These are phyloP conservation scores for Hanseniaspora taiwanica DNA, from an alignment of 805 yeast species.

Conservation along the genomic window DNA sequence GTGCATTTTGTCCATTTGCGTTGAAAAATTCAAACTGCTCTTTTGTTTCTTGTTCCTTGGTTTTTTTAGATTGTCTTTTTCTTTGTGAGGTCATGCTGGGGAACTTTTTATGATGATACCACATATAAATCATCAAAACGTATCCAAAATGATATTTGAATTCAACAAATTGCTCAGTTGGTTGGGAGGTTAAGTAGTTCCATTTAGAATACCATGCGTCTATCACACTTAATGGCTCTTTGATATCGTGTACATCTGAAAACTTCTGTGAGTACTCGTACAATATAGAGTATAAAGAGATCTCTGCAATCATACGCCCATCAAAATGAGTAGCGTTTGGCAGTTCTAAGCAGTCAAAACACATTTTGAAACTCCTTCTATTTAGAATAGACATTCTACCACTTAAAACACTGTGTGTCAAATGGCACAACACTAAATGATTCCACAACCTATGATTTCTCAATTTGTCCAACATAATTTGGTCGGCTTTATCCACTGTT, in stretches of 20 bases:
- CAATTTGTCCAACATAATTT: slow-evolving; percentile 36
- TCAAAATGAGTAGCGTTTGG: slow-evolving; percentile 63
- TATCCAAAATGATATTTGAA: slow-evolving; percentile 53
- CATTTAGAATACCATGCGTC: slow-evolving; percentile 50
- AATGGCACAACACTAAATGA: slow-evolving; percentile 53
- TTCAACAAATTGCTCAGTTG: slow-evolving; percentile 62
- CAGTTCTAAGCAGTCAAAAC: slow-evolving; percentile 42
- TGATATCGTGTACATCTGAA: background rate
- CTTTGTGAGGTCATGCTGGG: slow-evolving; percentile 1
- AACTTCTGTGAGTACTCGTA: background rate
- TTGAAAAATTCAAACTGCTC: background rate
- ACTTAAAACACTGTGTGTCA: slow-evolving; percentile 49
- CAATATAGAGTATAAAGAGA: slow-evolving; percentile 35
- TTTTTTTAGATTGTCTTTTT: slow-evolving; percentile 5
- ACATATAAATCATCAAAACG: slow-evolving; percentile 32
- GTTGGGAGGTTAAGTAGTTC: slow-evolving; percentile 56
- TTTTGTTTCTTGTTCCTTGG: slow-evolving; percentile 1
- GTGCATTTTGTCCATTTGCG: background rate
- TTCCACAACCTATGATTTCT: slow-evolving; percentile 53
- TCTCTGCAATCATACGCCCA: slow-evolving; percentile 71
- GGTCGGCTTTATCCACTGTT: slow-evolving; percentile 9
- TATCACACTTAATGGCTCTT: background rate
- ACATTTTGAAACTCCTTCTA: slow-evolving; percentile 42
- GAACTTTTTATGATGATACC: slow-evolving; percentile 10
- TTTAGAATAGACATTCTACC: slow-evolving; percentile 56